Base-by-base conservation (phyloP, 2,329 filamentous ascomycete genomes). In the Hymenoscyphus occultus region DNA sequence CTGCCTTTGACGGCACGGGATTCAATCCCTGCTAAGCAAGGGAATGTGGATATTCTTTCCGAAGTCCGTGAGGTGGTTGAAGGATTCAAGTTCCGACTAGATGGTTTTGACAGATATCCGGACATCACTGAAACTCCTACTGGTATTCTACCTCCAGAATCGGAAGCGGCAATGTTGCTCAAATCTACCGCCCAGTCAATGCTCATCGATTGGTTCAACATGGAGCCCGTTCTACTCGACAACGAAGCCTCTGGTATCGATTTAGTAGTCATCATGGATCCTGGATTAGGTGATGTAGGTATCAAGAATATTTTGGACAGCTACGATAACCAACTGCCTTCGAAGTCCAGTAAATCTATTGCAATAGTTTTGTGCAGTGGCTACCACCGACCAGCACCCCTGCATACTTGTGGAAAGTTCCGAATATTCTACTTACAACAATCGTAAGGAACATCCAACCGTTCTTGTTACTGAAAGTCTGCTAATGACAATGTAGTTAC, bases 41-140 rank as follows among this genome's bases (percentile, higher is more conserved):
- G 67, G 12, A 61, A 61, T 45, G 19, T 61, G 19, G 64, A 68
- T 39, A 51, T 68, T 2, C 59, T 72, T 13, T 48, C 54, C 13
- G 69, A 74, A 59, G 67, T 71, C 0, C 68, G 64, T 39, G 51
- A 64, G 12, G 61, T 56, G 19, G 65, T 65, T 2, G 65, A 66
- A 39, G 71, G 70, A 10, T 60, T 69, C 9, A 71, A 64, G 28
- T 71, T 70, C 28, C 64, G 67, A 19, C 67, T 75, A 5, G 66
- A 71, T 22, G 67, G 70, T 5, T 74, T 74, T 58, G 71, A 74
- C 39, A 62, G 69, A 45, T 73, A 73, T 62, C 73, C 73, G 9
- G 72, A 74, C 57, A 72, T 74, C n/a, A 42, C 67, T 6, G 73
- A 74, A 59, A 66, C 69, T 13, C 73, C 73, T n/a, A 73, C 72